phyloP scores from a whole-genome alignment of 352 stramenopile species.

The Lagenidium giganteum region DNA sequence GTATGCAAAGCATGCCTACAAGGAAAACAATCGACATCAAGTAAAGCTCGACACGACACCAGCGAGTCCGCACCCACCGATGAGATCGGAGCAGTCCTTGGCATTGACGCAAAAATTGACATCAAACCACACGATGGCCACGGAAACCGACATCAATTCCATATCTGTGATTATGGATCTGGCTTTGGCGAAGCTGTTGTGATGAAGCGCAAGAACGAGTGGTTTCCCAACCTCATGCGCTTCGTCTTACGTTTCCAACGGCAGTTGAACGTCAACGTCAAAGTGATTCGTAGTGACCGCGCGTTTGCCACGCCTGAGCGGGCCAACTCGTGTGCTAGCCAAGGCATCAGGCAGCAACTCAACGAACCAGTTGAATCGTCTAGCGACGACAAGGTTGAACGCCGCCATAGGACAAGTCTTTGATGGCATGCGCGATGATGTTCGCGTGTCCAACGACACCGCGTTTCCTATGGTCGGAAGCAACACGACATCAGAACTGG shows the following conservation, averaged over 20 bases:
- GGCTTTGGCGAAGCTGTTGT: too few species aligned
- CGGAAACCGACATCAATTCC: neutral
- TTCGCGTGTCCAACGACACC: neutral
- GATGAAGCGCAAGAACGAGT: too few species aligned
- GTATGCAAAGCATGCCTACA: too few species aligned
- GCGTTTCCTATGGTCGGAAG: neutral
- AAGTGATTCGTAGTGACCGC: neutral
- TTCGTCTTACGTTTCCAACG: too few species aligned
- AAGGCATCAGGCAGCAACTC: neutral
- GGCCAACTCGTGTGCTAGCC: neutral
- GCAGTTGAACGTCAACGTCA: too few species aligned
- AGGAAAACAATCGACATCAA: too few species aligned
- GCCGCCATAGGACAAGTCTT: slow-evolving; percentile 1
- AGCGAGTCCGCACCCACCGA: slow-evolving; percentile 3
- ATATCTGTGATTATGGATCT: slow-evolving; percentile 2
- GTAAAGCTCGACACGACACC: too few species aligned
- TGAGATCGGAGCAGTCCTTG: neutral
- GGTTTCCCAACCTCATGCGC: too few species aligned
- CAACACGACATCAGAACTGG: too few species aligned
- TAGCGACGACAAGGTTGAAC: slow-evolving; percentile 2
- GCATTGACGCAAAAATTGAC: neutral
- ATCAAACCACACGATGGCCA: neutral
- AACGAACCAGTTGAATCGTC: slow-evolving; percentile 1
- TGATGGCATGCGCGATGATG: neutral
- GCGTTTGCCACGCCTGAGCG: neutral